A percentile compares a stretch with the other conserved stretches of the same genome.
Conservation (phyloP, 192 early-diverging fungal species). For the Bifiguratus adelaidae region DNA sequence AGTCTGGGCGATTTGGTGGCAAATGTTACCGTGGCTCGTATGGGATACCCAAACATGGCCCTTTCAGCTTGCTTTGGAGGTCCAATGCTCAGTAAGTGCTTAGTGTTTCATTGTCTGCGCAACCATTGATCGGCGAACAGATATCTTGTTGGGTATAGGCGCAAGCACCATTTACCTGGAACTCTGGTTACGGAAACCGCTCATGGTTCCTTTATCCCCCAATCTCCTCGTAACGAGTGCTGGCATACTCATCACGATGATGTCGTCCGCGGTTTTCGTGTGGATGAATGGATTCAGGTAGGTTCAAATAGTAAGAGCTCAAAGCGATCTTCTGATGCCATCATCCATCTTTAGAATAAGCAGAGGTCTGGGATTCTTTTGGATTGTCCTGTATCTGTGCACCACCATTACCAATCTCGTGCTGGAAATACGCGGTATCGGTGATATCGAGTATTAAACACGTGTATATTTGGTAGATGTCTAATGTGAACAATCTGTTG, state of each 20-base stretch:
- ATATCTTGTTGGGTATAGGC: constrained; percentile 77
- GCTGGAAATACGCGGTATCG: too few relatives aligned
- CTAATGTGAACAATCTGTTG: too few relatives aligned
- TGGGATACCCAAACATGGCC: constrained; percentile 92
- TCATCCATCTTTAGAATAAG: constrained; percentile 55
- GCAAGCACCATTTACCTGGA: constrained; percentile 50
- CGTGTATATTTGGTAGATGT: too few relatives aligned
- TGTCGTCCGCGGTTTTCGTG: constrained; percentile 42
- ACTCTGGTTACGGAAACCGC: constrained; percentile 30
- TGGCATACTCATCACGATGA: constrained; percentile 51
- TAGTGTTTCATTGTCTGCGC: background rate
- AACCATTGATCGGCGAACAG: constrained; percentile 14
- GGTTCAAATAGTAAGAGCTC: too few relatives aligned
- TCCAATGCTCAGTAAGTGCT: constrained; percentile 68
- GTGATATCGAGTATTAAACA: too few relatives aligned
- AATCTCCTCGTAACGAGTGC: constrained; percentile 56
- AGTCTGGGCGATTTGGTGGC: constrained; percentile 85
- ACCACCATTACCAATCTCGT: constrained; percentile 48
- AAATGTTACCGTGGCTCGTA: constrained; percentile 82
- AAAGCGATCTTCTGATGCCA: too few relatives aligned
- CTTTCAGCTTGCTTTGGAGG: constrained; percentile 91
- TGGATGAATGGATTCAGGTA: constrained; percentile 41
- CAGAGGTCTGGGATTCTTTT: constrained; percentile 37
- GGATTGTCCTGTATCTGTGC: constrained; percentile 44
- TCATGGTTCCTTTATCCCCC: constrained; percentile 44